phyloP scores from a whole-genome alignment of 2,329 filamentous ascomycete species.

The Calonectria pteridis region DNA sequence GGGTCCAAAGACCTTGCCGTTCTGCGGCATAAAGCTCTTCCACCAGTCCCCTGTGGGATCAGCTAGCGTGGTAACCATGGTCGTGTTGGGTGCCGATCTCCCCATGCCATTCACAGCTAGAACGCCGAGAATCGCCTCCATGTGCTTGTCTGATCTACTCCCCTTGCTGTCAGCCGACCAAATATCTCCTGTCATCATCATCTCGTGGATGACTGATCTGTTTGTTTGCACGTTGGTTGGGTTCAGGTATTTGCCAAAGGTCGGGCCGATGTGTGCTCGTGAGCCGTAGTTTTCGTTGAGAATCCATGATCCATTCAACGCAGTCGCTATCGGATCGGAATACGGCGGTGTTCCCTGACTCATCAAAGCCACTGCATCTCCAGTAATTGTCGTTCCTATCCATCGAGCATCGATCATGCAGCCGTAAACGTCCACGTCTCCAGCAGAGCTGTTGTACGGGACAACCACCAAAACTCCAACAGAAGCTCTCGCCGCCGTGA shows the following conservation, averaged over 20 bases:
- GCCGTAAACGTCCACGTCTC: conserved; percentile 31
- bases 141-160: conserved; percentile 21
- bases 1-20: conserved; percentile 28
- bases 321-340: conserved; percentile 29
- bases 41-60: conserved; percentile 33
- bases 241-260: conserved; percentile 34
- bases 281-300: conserved; percentile 26
- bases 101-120: conserved; percentile 30
- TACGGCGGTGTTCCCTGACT: conserved; percentile 33
- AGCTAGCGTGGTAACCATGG: conserved; percentile 23
- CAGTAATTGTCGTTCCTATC: conserved; percentile 29
- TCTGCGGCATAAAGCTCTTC: conserved; percentile 37
- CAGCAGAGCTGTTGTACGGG: conserved; percentile 16
- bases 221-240: conserved; percentile 21
- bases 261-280: conserved; percentile 30
- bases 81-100: conserved; percentile 21
- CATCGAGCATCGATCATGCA: conserved; percentile 38
- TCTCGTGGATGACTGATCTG: conserved; percentile 31
- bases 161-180: conserved; percentile 27
- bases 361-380: conserved; percentile 30
- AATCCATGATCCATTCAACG: conserved; percentile 33
- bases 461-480: conserved; percentile 26
- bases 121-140: conserved; percentile 32
- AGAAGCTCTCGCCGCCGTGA: conserved; percentile 27
- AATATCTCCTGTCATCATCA: conserved; percentile 33